Percentiles rank a stretch among this genome's conserved stretches.
These are phyloP conservation scores for Noccaea caerulescens DNA, from an alignment of 345 rosid species.

Conservation along the genomic window DNA sequence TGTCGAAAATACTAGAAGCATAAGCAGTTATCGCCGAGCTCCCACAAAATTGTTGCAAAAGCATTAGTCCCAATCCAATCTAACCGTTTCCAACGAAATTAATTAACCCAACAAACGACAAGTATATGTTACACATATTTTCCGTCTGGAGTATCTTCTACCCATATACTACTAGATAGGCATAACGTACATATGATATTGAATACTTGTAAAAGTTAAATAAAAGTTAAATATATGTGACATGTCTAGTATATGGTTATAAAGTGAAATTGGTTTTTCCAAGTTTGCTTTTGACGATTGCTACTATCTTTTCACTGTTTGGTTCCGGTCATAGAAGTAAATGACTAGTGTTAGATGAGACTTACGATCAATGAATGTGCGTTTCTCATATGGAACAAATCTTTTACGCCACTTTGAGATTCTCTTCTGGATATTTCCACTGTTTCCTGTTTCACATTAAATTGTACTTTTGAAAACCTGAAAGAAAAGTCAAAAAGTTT, in stretches of 20 bases:
- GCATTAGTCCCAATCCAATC: slow-evolving; percentile 49
- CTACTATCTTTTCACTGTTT: no score
- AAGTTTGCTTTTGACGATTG: no score
- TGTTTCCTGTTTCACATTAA: slow-evolving; percentile 28
- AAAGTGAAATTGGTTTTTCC: no score
- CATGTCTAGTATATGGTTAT: no score
- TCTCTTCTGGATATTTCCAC: slow-evolving; percentile 41
- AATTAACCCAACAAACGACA: neutral
- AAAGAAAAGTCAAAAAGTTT: neutral
- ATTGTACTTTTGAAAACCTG: neutral
- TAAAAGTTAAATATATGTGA: no score
- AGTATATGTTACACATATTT: neutral
- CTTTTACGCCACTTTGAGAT: slow-evolving; percentile 31
- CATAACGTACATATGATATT: neutral
- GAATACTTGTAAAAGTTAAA: neutral
- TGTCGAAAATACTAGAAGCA: slow-evolving; percentile 40
- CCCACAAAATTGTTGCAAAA: slow-evolving; percentile 45
- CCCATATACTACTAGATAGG: neutral
- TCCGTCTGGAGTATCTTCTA: neutral
- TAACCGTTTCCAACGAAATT: slow-evolving; percentile 7
- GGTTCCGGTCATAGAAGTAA: neutral
- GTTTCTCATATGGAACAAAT: slow-evolving; percentile 35
- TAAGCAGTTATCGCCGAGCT: slow-evolving; percentile 44
- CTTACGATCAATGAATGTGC: slow-evolving; percentile 40
- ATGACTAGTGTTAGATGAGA: neutral